Percentiles rank a stretch among this genome's conserved stretches.
phyloP scores from a whole-genome alignment of 257 asterid species.

The Plantago ovata region DNA sequence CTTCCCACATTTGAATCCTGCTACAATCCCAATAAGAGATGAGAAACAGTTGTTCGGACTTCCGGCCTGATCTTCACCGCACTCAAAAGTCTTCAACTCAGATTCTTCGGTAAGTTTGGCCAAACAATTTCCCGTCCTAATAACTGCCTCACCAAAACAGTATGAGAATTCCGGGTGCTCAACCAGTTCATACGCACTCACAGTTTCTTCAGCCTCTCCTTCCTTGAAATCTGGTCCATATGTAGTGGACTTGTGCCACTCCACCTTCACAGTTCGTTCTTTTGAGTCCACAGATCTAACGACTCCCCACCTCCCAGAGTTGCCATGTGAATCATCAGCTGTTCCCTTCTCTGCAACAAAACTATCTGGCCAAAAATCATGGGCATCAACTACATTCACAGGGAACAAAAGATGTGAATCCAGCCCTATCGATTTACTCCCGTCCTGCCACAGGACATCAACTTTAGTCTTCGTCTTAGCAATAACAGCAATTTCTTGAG shows the following conservation, averaged over 20 bases:
- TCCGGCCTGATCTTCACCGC: constrained; percentile 23
- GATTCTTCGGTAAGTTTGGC: constrained; percentile 17
- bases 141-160: constrained; percentile 62
- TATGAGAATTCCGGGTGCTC: constrained; percentile 78
- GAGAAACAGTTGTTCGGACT: constrained; percentile 27
- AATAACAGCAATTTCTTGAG: constrained; percentile 53
- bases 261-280: constrained; percentile 78
- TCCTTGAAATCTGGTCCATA: constrained; percentile 24
- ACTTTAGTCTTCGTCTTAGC: constrained; percentile 63
- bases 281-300: constrained; percentile 67
- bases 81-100: constrained; percentile 23
- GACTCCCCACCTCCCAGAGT: constrained; percentile 57
- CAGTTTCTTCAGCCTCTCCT: constrained; percentile 55
- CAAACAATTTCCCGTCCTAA: constrained; percentile 28
- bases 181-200: constrained; percentile 87
- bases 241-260: constrained; percentile 48
- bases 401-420: constrained; percentile 60
- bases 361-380: constrained; percentile 78
- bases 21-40: constrained; percentile 61
- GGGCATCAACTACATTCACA: constrained; percentile 61
- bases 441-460: constrained; percentile 93
- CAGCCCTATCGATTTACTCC: constrained; percentile 52
- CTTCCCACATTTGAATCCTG: constrained; percentile 52
- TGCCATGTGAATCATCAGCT: constrained; percentile 33
- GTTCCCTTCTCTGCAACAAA: constrained; percentile 77